Evolutionary conservation across 2,329 filamentous ascomycete genomes (phyloP).

Genomic region (Aspergillus pseudonomiae): DNA sequence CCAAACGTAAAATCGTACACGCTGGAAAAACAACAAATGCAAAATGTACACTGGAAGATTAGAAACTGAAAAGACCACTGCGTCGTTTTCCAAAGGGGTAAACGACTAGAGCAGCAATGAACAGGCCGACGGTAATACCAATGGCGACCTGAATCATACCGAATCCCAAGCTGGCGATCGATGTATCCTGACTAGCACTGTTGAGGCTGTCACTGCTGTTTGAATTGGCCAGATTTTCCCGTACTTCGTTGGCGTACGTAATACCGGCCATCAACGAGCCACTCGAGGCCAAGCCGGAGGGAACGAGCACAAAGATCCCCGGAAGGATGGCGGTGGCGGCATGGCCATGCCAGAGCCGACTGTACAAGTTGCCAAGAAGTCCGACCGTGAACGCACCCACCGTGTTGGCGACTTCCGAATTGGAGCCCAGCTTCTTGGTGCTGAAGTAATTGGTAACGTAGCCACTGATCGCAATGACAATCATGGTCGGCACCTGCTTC

Average conservation of each 20-base stretch:
- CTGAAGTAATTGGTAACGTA: constrained; percentile 76
- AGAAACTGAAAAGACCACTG: constrained; percentile 45
- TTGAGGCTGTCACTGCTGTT: constrained; percentile 10
- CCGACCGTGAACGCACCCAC: constrained; percentile 76
- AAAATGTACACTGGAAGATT: not conserved
- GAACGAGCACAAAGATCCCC: constrained; percentile 74
- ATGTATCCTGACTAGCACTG: constrained; percentile 19
- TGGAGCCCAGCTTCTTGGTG: constrained; percentile 67
- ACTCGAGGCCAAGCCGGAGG: constrained; percentile 59
- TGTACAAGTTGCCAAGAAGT: constrained; percentile 76
- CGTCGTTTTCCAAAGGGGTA: constrained; percentile 44
- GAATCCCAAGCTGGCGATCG: constrained; percentile 39
- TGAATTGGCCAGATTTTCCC: constrained; percentile 19
- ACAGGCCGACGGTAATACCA: constrained; percentile 45
- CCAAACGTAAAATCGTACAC: not conserved
- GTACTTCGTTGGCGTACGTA: constrained; percentile 57
- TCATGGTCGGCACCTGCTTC: constrained; percentile 75
- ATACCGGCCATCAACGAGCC: constrained; percentile 60
- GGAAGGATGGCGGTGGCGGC: constrained; percentile 83
- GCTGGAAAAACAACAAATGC: not conserved
- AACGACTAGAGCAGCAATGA: constrained; percentile 43
- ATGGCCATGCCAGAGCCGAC: constrained; percentile 70
- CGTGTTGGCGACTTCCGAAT: constrained; percentile 74
- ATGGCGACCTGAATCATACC: constrained; percentile 46
- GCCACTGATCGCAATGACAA: constrained; percentile 70